phyloP scores from a whole-genome alignment of 805 yeast genomes.

The Myxozyma mucilagina region DNA sequence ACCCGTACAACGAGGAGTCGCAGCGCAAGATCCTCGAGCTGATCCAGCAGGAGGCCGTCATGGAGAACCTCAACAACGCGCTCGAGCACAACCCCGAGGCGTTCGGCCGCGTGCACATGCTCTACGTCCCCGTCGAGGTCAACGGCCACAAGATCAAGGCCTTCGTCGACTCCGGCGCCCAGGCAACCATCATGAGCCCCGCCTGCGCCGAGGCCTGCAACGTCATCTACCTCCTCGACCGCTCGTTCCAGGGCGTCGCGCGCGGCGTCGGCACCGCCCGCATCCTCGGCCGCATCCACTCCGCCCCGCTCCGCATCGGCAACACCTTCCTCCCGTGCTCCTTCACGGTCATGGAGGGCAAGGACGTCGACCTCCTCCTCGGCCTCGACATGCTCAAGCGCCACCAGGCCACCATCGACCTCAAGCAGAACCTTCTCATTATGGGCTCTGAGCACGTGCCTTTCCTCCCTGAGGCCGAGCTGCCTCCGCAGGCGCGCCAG shows the following conservation, averaged over 20 bases:
- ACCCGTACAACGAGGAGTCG: constrained; percentile 71
- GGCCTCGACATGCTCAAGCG: constrained; percentile 91
- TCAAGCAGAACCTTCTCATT: constrained; percentile 60
- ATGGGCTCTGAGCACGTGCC: constrained; percentile 73
- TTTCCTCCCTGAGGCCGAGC: constrained; percentile 72
- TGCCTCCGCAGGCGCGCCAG: constrained; percentile 48
- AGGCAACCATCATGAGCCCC: constrained; percentile 78
- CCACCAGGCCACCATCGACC: constrained; percentile 79
- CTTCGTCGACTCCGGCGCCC: constrained; percentile 96
- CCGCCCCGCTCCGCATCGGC: constrained; percentile 81
- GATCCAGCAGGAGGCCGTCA: constrained; percentile 65
- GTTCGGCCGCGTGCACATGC: constrained; percentile 79
- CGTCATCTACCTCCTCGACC: constrained; percentile 71
- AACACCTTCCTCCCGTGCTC: constrained; percentile 62
- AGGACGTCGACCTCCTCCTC: constrained; percentile 61
- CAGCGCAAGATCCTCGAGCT: constrained; percentile 66
- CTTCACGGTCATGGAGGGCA: constrained; percentile 66
- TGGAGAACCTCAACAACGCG: constrained; percentile 77
- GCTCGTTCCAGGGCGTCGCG: constrained; percentile 77
- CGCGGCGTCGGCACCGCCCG: constrained; percentile 84
- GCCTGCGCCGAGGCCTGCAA: constrained; percentile 72
- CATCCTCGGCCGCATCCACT: constrained; percentile 82
- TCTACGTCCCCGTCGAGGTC: constrained; percentile 73
- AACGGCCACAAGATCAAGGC: constrained; percentile 84
- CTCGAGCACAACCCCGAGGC: constrained; percentile 85